These are phyloP conservation scores for Vaccinium macrocarpon DNA, from an alignment of 148 eudicot genomes.

Conservation along the genomic window DNA sequence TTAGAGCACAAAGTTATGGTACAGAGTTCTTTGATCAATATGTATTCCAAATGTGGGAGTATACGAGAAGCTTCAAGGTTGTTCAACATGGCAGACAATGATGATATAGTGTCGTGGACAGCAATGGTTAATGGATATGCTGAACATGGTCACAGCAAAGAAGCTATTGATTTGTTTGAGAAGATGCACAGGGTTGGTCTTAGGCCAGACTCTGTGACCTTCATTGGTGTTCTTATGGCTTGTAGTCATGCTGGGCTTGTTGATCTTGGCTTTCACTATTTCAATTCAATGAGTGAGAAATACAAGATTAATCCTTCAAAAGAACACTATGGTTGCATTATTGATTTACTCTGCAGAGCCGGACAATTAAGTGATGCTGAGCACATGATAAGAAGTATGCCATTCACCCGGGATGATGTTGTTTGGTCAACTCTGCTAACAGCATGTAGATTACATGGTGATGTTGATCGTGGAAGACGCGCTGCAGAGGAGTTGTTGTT, in stretches of 20 bases:
- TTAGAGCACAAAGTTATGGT: conserved; percentile 30
- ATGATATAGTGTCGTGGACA: conserved; percentile 81
- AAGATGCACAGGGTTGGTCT: conserved; percentile 46
- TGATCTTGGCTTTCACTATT: conserved; percentile 63
- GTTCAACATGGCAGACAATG: conserved; percentile 28
- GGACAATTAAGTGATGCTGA: conserved; percentile 77
- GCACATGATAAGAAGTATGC: conserved; percentile 71
- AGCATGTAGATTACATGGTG: conserved; percentile 69
- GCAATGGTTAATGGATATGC: conserved; percentile 94
- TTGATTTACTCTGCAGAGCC: conserved; percentile 83
- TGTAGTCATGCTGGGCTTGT: conserved; percentile 89
- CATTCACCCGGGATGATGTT: conserved; percentile 61
- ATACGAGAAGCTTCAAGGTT: conserved; percentile 60
- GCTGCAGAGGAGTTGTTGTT: conserved; percentile 64
- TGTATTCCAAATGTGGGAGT: conserved; percentile 91
- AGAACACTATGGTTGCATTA: conserved; percentile 92
- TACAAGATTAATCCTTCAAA: conserved; percentile 59
- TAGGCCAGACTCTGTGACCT: conserved; percentile 82
- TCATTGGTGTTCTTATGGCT: conserved; percentile 82
- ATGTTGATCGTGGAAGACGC: conserved; percentile 59
- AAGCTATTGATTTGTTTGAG: conserved; percentile 69
- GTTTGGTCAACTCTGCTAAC: conserved; percentile 84
- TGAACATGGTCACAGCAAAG: conserved; percentile 75
- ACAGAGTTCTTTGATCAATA: conserved; percentile 67
- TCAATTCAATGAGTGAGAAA: conserved; percentile 45